Evolutionary conservation across 1,284 basidiomycete genomes (phyloP).

Genomic region (Cryptococcus hybrid): DNA sequence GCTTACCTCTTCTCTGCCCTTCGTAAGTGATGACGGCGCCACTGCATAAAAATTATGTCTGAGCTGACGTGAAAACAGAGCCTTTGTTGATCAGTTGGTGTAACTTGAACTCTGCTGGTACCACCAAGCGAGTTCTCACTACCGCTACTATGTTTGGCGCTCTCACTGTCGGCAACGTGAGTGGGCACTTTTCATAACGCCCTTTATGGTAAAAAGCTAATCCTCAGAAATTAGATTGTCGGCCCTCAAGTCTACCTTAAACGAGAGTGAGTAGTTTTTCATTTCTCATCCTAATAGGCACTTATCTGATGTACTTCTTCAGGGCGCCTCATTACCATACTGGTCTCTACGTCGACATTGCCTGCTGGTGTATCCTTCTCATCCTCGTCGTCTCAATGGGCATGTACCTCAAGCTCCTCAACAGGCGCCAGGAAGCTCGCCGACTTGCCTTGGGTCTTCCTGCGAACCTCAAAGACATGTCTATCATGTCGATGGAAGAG

Average conservation of each 20-base stretch:
- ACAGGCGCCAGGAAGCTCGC: slow-evolving; percentile 34
- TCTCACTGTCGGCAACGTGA: slow-evolving; percentile 26
- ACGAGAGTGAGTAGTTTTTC: slow-evolving; percentile 9
- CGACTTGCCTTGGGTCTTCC: slow-evolving; percentile 41
- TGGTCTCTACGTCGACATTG: slow-evolving; percentile 44
- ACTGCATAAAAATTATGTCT: background rate
- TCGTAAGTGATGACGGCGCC: slow-evolving; percentile 2
- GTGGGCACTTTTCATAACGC: background rate
- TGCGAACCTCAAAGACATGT: slow-evolving; percentile 40
- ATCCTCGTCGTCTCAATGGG: slow-evolving; percentile 41
- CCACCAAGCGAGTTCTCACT: slow-evolving; percentile 43
- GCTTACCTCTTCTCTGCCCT: slow-evolving; percentile 36
- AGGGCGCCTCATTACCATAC: slow-evolving; percentile 33
- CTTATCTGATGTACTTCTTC: no score
- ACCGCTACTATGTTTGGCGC: slow-evolving; percentile 37
- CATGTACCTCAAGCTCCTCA: slow-evolving; percentile 38
- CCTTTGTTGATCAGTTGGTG: slow-evolving; percentile 40
- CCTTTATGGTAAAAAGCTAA: background rate
- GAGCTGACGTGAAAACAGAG: slow-evolving; percentile 3
- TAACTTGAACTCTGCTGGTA: slow-evolving; percentile 43
- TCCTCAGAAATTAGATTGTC: slow-evolving; percentile 14
- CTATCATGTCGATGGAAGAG: slow-evolving; percentile 5
- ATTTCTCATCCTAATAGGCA: no score
- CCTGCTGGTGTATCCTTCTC: slow-evolving; percentile 21
- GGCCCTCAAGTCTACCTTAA: slow-evolving; percentile 44